These are phyloP conservation scores for Mikania micrantha DNA, from an alignment of 129 eudicot species.

Conservation along the genomic window DNA sequence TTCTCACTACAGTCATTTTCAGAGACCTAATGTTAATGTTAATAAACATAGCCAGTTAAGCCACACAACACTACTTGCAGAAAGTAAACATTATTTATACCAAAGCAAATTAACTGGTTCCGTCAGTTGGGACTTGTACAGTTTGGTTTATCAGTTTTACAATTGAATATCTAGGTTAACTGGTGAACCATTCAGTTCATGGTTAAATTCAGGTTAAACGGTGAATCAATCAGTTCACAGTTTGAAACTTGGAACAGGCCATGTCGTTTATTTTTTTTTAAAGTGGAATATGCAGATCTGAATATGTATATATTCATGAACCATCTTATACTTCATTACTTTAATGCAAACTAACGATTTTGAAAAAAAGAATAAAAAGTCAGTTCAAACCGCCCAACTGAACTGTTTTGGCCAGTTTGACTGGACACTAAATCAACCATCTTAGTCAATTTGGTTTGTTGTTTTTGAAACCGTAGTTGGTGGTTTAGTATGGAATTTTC, in stretches of 20 bases:
- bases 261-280: neutral
- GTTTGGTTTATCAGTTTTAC: neutral
- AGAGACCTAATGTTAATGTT: neutral
- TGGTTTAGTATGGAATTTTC: neutral
- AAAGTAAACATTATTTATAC: neutral
- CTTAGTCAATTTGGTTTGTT: no score
- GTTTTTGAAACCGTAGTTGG: neutral
- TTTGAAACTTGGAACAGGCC: neutral
- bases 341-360: neutral
- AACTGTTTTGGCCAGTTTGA: no score
- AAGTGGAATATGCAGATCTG: neutral
- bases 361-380: no score
- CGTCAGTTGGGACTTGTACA: neutral
- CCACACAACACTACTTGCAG: neutral
- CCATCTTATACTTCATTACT: neutral
- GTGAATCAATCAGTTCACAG: no score
- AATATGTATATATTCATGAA: neutral
- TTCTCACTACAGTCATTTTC: slow-evolving; percentile 30
- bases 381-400: no score
- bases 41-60: neutral
- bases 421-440: no score
- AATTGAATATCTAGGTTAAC: no score
- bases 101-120: no score
- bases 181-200: no score
- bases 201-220: no score